Evolutionary conservation across 768 basidiomycete genomes (phyloP).

Genomic region (Mycena albidolilacea): DNA sequence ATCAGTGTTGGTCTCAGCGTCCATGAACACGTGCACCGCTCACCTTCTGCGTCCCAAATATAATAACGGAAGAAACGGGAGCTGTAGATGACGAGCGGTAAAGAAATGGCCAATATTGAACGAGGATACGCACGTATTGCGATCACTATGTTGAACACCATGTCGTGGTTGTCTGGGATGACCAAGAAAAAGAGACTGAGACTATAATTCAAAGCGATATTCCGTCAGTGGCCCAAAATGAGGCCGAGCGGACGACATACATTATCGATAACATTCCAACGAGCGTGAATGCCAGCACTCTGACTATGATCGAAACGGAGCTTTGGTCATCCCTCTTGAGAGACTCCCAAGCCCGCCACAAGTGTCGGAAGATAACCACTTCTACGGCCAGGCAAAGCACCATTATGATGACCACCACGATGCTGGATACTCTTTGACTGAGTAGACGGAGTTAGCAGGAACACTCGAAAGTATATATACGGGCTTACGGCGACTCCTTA

Average conservation of each 20-base stretch:
- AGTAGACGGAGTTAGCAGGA: background rate
- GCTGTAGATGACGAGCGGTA: constrained; percentile 15
- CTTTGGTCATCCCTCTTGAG: constrained; percentile 30
- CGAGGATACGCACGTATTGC: constrained; percentile 23
- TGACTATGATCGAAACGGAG: constrained; percentile 26
- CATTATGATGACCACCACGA: constrained; percentile 28
- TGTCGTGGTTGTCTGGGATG: constrained; percentile 11
- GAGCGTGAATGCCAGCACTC: constrained; percentile 37
- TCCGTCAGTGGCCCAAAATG: too few relatives aligned
- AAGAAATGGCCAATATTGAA: background rate
- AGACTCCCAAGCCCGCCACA: constrained; percentile 33
- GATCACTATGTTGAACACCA: constrained; percentile 35
- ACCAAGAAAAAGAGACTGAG: constrained; percentile 31
- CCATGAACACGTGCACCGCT: too few relatives aligned
- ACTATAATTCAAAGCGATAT: background rate
- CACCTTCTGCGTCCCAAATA: constrained; percentile 39
- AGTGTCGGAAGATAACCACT: constrained; percentile 30
- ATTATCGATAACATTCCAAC: constrained; percentile 40
- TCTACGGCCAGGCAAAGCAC: constrained; percentile 28
- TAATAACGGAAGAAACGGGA: constrained; percentile 35
- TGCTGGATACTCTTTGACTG: constrained; percentile 24
- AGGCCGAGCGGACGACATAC: constrained; percentile 10
- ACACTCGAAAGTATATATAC: background rate
- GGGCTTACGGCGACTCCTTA: constrained; percentile 14
- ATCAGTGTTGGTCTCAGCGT: background rate